These are phyloP conservation scores for Hyaloscypha hepaticicola DNA, from an alignment of 495 filamentous ascomycete species.

Conservation along the genomic window DNA sequence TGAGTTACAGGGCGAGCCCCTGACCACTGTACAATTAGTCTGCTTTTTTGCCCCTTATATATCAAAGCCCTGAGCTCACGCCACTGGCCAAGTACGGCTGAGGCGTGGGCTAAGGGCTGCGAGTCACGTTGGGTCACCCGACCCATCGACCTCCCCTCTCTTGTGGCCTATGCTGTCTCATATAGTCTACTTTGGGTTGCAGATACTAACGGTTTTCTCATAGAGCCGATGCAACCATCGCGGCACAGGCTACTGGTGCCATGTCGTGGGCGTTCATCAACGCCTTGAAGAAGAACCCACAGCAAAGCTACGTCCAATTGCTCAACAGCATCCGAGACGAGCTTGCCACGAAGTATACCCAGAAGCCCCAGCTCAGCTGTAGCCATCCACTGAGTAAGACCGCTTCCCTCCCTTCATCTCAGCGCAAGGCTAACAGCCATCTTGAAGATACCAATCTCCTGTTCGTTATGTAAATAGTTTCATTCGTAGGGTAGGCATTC, in stretches of 20 bases:
- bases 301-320: conserved; percentile 95
- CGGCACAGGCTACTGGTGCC: conserved; percentile 88
- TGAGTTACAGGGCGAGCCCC: conserved; percentile 23
- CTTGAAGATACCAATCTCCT: conserved; percentile 31
- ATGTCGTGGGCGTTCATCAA: conserved; percentile 98
- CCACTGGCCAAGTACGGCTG: conserved; percentile 32
- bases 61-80: conserved; percentile 27
- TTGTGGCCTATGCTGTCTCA: not conserved
- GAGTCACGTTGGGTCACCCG: conserved; percentile 50
- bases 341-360: conserved; percentile 81
- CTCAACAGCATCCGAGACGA: conserved; percentile 95
- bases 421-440: conserved; percentile 9
- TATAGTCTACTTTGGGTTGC: conserved; percentile 3
- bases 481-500: not conserved
- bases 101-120: conserved; percentile 51
- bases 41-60: conserved; percentile 23
- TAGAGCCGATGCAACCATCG: conserved; percentile 64
- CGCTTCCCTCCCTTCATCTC: not conserved
- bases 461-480: conserved; percentile 33
- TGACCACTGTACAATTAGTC: conserved; percentile 20
- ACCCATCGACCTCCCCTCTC: conserved; percentile 4
- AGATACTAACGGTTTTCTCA: conserved; percentile 23
- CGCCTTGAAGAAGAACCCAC: conserved; percentile 92
- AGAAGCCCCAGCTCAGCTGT: conserved; percentile 96
- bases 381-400: conserved; percentile 91